Evolutionary conservation across 805 yeast genomes (phyloP).

Genomic region (Candida caryicola): DNA sequence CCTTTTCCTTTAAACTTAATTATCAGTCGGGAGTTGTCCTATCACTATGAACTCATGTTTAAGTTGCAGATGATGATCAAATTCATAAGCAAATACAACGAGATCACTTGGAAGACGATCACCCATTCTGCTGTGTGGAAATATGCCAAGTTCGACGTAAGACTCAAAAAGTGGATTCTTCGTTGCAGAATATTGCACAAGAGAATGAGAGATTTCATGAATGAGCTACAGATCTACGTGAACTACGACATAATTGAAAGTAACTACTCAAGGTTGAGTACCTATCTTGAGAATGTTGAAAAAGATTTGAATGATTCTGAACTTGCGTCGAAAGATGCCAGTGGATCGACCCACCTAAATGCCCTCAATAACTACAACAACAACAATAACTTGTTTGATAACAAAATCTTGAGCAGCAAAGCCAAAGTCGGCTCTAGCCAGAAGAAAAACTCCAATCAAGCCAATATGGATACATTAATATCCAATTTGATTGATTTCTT

Average conservation of each 20-base stretch:
- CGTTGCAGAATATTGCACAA: slow-evolving; percentile 54
- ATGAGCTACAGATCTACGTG: slow-evolving; percentile 53
- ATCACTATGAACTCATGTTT: slow-evolving; percentile 77
- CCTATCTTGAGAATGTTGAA: slow-evolving; percentile 14
- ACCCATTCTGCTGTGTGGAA: slow-evolving; percentile 67
- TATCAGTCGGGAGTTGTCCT: slow-evolving; percentile 63
- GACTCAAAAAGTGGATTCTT: slow-evolving; percentile 52
- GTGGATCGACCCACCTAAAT: slow-evolving; percentile 1
- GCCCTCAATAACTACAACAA: slow-evolving; percentile 11
- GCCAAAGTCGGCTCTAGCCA: neutral
- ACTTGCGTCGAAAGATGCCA: slow-evolving; percentile 12
- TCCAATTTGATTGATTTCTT: slow-evolving; percentile 52
- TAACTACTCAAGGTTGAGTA: slow-evolving; percentile 46
- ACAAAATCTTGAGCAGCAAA: slow-evolving; percentile 12
- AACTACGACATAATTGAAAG: slow-evolving; percentile 58
- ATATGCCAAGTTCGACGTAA: slow-evolving; percentile 39
- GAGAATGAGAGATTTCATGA: slow-evolving; percentile 55
- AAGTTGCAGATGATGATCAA: slow-evolving; percentile 67
- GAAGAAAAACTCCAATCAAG: slow-evolving; percentile 6
- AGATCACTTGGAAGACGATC: slow-evolving; percentile 70
- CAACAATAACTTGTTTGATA: slow-evolving; percentile 22
- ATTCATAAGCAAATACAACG: slow-evolving; percentile 57
- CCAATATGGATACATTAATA: slow-evolving; percentile 36
- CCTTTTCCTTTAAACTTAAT: slow-evolving; percentile 88
- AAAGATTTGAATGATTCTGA: slow-evolving; percentile 6